Percentiles rank a stretch among this genome's conserved stretches.
Conservation (phyloP, 257 asterid genomes). For the Handroanthus guayacan region DNA sequence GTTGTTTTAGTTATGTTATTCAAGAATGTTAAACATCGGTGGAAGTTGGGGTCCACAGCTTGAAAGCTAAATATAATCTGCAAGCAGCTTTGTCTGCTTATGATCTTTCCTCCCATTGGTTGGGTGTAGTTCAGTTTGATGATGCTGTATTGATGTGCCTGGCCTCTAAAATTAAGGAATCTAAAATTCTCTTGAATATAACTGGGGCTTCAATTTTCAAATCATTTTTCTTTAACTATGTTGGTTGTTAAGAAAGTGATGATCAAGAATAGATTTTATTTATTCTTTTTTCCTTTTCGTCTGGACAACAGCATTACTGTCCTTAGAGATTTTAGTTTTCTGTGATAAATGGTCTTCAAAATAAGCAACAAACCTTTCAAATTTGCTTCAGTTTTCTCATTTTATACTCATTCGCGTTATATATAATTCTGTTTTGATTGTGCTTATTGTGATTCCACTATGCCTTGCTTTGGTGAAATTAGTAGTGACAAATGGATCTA, state of each 20-base stretch:
- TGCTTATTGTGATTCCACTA: background rate
- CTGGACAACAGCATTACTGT: background rate
- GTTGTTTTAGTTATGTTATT: background rate
- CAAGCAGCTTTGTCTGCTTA: background rate
- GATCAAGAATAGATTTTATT: background rate
- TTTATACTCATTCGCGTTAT: too few species aligned
- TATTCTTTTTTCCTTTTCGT: background rate
- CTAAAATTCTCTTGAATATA: background rate
- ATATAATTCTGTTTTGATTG: background rate
- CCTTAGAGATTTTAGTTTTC: too few species aligned
- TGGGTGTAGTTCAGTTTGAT: background rate
- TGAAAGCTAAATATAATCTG: background rate
- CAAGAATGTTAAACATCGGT: background rate
- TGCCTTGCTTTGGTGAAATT: background rate
- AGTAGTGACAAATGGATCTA: background rate
- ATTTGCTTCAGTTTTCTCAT: too few species aligned
- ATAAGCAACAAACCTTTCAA: too few species aligned
- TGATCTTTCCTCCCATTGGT: background rate
- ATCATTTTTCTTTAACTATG: background rate
- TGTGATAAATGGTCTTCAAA: too few species aligned
- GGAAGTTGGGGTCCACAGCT: background rate
- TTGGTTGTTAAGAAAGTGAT: background rate
- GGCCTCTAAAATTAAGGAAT: background rate
- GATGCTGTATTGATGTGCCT: background rate
- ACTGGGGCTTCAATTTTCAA: background rate